phyloP scores from a whole-genome alignment of 2,329 filamentous ascomycete genomes.

The Zymoseptoria brevis region DNA sequence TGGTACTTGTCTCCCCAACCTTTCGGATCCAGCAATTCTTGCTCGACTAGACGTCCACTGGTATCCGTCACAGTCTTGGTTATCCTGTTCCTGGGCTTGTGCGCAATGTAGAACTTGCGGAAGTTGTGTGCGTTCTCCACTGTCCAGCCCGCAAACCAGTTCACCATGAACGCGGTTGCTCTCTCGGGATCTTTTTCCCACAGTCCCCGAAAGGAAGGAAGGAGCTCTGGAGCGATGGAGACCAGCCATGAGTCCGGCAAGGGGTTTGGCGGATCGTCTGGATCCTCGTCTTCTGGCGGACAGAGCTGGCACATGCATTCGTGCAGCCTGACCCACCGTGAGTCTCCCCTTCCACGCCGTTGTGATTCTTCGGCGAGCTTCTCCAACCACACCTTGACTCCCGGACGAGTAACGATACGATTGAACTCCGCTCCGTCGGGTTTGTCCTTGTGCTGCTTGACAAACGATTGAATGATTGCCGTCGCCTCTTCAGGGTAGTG shows the following conservation, averaged over 20 bases:
- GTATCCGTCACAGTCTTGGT: conserved; percentile 1
- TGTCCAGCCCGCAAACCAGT: conserved; percentile 29
- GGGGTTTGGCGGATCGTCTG: conserved; percentile 8
- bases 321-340: conserved; percentile 18
- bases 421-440: conserved; percentile 15
- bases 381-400: conserved; percentile 22
- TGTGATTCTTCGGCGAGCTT: conserved; percentile 8
- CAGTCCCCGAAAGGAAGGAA: conserved; percentile 18
- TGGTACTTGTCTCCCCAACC: conserved; percentile 22
- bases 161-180: conserved; percentile 25
- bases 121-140: conserved; percentile 17
- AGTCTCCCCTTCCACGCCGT: conserved; percentile 9
- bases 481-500: conserved; percentile 31
- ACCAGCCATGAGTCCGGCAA: conserved; percentile 15
- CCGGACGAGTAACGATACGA: conserved; percentile 24
- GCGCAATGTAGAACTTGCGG: conserved; percentile 24
- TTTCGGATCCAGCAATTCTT: conserved; percentile 12
- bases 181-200: conserved; percentile 20
- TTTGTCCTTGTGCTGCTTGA: conserved; percentile 25
- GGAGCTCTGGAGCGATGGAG: conserved; percentile 16
- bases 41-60: conserved; percentile 5
- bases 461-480: conserved; percentile 31
- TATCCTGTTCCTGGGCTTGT: conserved; percentile 13
- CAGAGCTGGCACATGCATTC: conserved; percentile 21
- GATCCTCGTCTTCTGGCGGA: conserved; percentile 18